phyloP scores from a whole-genome alignment of 2,329 filamentous ascomycete genomes.

The Lithohypha guttulata region DNA sequence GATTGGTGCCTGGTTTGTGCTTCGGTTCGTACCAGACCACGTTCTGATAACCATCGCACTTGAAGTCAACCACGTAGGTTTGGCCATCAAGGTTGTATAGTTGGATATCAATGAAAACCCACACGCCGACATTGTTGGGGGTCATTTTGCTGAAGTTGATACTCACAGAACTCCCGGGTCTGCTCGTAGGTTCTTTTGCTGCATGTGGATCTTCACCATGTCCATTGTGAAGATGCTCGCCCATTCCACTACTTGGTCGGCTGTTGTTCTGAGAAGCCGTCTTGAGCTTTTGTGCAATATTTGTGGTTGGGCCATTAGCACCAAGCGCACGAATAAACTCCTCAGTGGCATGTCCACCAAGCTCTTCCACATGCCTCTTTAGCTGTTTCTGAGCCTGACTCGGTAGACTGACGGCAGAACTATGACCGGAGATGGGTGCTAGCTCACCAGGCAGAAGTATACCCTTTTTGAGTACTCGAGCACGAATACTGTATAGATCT shows the following conservation, averaged over 20 bases:
- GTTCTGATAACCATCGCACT: constrained; percentile 94
- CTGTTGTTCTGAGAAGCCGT: constrained; percentile 10
- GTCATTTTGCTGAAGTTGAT: constrained; percentile 18
- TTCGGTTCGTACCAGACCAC: constrained; percentile 41
- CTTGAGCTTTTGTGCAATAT: constrained; percentile 8
- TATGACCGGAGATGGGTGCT: constrained; percentile 41
- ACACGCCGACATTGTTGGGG: constrained; percentile 47
- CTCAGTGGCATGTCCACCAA: constrained; percentile 19
- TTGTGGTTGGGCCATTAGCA: constrained; percentile 13
- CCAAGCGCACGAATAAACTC: constrained; percentile 20
- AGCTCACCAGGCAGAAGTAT: constrained; percentile 46
- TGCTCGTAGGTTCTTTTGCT: constrained; percentile 22
- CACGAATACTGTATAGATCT: constrained; percentile 89
- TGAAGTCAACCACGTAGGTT: constrained; percentile 96
- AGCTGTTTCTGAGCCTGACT: constrained; percentile 23
- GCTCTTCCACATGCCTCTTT: constrained; percentile 22
- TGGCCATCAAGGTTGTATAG: constrained; percentile 87
- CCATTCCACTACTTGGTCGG: constrained; percentile 14
- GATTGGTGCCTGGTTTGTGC: constrained; percentile 28
- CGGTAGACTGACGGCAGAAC: constrained; percentile 27
- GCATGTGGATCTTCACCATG: constrained; percentile 17
- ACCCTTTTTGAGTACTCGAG: constrained; percentile 77
- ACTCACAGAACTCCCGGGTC: constrained; percentile 16
- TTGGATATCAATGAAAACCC: constrained; percentile 90
- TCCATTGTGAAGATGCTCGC: constrained; percentile 8